Evolutionary conservation across 163 green algal genomes (phyloP).

Genomic region (Prototheca cutis): DNA sequence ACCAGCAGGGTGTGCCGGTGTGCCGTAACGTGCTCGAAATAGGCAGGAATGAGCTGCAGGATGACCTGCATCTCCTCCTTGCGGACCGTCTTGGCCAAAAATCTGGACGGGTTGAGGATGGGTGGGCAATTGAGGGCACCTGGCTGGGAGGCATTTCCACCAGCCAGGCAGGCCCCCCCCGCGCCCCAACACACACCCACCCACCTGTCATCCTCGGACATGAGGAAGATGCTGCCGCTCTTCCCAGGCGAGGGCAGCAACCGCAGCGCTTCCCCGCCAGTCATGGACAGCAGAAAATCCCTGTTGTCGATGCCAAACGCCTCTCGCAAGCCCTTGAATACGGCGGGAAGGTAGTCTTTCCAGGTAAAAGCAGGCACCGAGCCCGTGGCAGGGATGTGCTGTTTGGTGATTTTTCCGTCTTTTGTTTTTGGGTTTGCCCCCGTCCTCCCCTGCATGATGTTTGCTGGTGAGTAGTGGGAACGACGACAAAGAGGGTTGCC

Average conservation of each 20-base stretch:
- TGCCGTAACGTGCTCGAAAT: constrained; percentile 11
- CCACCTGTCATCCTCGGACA: constrained; percentile 74
- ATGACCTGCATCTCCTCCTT: constrained; percentile 29
- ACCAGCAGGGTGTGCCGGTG: constrained; percentile 21
- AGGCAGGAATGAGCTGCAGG: constrained; percentile 18
- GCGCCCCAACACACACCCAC: too few relatives aligned
- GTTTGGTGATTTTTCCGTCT: too few relatives aligned
- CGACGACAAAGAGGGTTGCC: too few relatives aligned
- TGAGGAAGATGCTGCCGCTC: constrained; percentile 65
- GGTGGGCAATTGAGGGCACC: neutral
- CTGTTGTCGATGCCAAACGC: constrained; percentile 66
- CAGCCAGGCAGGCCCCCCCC: too few relatives aligned
- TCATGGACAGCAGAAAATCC: constrained; percentile 87
- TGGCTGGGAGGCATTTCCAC: too few relatives aligned
- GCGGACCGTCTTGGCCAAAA: constrained; percentile 28
- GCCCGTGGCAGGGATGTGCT: neutral
- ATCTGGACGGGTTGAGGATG: constrained; percentile 27
- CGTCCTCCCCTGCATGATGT: too few relatives aligned
- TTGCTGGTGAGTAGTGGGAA: too few relatives aligned
- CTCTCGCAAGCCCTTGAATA: constrained; percentile 68
- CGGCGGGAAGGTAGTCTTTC: constrained; percentile 85
- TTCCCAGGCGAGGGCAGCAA: constrained; percentile 74
- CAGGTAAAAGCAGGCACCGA: constrained; percentile 73
- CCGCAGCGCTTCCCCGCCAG: constrained; percentile 52
- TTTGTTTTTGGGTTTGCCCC: too few relatives aligned